Percentiles rank a stretch among this genome's conserved stretches.
phyloP scores from a whole-genome alignment of 495 filamentous ascomycete species.

The Aspergillus leporis region DNA sequence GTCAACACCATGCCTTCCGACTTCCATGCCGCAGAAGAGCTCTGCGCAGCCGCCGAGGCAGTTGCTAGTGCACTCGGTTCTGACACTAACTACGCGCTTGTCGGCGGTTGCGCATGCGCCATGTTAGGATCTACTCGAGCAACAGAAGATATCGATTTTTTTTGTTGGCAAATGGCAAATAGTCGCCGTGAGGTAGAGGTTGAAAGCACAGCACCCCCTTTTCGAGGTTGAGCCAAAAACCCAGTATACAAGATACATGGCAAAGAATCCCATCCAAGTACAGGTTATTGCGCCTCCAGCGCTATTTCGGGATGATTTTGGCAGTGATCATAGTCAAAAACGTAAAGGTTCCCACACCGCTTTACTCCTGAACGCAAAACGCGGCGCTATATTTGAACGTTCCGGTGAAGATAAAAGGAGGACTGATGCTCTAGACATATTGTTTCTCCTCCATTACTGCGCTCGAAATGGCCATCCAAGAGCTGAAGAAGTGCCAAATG shows the following conservation, averaged over 20 bases:
- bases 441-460: slow-evolving; percentile 5
- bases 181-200: background rate
- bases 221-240: background rate
- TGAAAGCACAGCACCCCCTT: background rate
- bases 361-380: slow-evolving; percentile 8
- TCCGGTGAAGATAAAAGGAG: slow-evolving; percentile 4
- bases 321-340: background rate
- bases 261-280: background rate
- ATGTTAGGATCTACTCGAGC: background rate
- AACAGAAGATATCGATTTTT: background rate
- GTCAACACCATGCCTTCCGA: too few species aligned
- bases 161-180: background rate
- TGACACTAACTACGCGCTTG: background rate
- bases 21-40: too few species aligned
- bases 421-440: background rate
- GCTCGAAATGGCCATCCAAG: background rate
- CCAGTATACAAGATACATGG: background rate
- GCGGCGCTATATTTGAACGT: background rate
- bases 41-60: too few species aligned
- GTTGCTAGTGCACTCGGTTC: too few species aligned
- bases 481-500: slow-evolving; percentile 4
- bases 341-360: slow-evolving; percentile 2
- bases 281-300: background rate
- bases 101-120: background rate
- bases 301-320: slow-evolving; percentile 2